Evolutionary conservation across 2,329 filamentous ascomycete genomes (phyloP).

Genomic region (Huntiella decipiens): DNA sequence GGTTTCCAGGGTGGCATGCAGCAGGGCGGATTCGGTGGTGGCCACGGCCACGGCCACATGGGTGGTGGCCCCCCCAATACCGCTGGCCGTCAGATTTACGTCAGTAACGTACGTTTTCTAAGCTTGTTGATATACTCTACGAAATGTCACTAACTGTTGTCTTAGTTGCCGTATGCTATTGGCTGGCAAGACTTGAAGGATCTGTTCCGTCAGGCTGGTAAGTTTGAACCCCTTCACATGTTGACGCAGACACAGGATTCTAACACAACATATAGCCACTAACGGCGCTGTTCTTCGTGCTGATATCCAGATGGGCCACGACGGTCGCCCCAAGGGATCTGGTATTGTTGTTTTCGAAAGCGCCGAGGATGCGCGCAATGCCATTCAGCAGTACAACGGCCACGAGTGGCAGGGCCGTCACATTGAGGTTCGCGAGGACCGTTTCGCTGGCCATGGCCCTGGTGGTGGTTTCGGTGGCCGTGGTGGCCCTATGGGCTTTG

Average conservation of each 20-base stretch:
- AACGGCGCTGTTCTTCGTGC: conserved; percentile 76
- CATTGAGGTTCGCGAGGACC: conserved; percentile 89
- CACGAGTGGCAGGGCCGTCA: conserved; percentile 94
- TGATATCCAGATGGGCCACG: conserved; percentile 80
- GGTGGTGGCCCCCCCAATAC: conserved; percentile 29
- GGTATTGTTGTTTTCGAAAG: conserved; percentile 95
- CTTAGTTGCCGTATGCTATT: conserved; percentile 84
- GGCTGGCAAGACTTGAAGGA: conserved; percentile 99
- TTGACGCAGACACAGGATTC: neutral
- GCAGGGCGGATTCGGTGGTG: conserved; percentile 33
- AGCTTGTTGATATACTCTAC: conserved; percentile 16
- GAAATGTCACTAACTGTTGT: conserved; percentile 7
- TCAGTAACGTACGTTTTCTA: conserved; percentile 75
- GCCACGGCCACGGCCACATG: conserved; percentile 31
- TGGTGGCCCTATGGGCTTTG: conserved; percentile 38
- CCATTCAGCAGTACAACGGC: conserved; percentile 93
- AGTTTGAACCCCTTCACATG: conserved; percentile 21
- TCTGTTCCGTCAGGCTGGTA: conserved; percentile 93
- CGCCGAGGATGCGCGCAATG: conserved; percentile 82
- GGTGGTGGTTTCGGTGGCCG: conserved; percentile 38
- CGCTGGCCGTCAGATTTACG: conserved; percentile 75
- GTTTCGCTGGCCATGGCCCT: conserved; percentile 55
- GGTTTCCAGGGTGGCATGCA: conserved; percentile 25
- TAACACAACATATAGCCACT: conserved; percentile 21
- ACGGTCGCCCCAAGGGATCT: conserved; percentile 87